Conservation (phyloP, 371 early-diverging fungal species). For the Mucor piriformis region DNA sequence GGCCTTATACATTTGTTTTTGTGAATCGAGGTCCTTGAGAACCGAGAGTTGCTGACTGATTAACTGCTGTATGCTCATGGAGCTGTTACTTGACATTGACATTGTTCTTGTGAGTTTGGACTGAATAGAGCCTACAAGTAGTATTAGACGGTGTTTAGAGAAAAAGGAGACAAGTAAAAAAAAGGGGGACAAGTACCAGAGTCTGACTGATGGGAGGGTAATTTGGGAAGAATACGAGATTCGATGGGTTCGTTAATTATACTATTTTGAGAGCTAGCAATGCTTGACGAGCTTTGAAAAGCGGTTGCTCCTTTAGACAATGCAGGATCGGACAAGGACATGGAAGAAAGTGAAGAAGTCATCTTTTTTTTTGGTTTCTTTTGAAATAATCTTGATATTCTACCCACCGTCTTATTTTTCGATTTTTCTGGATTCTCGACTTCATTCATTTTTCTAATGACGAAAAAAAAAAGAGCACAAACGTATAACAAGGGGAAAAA, state of each 20-base stretch:
- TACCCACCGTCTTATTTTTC: slow-evolving; percentile 40
- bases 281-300: slow-evolving; percentile 16
- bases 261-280: slow-evolving; percentile 14
- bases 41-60: slow-evolving; percentile 28
- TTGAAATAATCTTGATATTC: slow-evolving; percentile 48
- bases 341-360: slow-evolving; percentile 27
- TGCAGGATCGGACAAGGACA: slow-evolving; percentile 33
- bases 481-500: not conserved
- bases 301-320: slow-evolving; percentile 13
- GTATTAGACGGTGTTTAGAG: not conserved
- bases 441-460: slow-evolving; percentile 7
- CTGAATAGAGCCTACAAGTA: slow-evolving; percentile 1
- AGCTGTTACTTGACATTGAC: slow-evolving; percentile 11
- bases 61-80: slow-evolving; percentile 12
- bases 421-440: slow-evolving; percentile 10
- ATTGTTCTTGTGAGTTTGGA: slow-evolving; percentile 9
- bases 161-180: not conserved
- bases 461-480: not conserved
- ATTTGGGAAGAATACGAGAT: too few species aligned
- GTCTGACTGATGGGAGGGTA: not conserved
- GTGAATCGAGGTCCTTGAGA: slow-evolving; percentile 24
- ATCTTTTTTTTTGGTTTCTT: slow-evolving; percentile 40
- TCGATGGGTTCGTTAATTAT: not conserved
- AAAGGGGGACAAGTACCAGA: not conserved
- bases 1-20: slow-evolving; percentile 21